Conservation (phyloP, 495 filamentous ascomycete genomes). For the Xylaria intraflava region DNA sequence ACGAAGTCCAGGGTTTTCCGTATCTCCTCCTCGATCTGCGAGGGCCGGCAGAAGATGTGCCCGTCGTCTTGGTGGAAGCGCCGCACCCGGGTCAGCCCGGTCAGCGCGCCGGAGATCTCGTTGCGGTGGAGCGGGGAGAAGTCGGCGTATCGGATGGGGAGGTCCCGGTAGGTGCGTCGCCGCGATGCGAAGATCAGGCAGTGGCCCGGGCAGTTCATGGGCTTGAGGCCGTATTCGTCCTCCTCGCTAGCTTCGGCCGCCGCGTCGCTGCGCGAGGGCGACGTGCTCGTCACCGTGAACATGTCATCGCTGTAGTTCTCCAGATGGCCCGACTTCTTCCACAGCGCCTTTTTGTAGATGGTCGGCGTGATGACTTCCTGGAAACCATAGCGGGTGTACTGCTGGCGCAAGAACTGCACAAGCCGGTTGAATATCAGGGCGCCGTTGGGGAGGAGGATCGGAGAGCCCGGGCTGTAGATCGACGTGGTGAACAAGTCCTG, state of each 20-base stretch:
- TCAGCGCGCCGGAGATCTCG: conserved; percentile 78
- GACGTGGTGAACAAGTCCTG: conserved; percentile 78
- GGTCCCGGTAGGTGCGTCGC: conserved; percentile 67
- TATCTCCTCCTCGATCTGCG: conserved; percentile 79
- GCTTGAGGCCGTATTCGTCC: conserved; percentile 84
- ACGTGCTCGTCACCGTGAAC: conserved; percentile 71
- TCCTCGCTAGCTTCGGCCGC: conserved; percentile 44
- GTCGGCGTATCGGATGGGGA: conserved; percentile 87
- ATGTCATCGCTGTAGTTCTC: conserved; percentile 93
- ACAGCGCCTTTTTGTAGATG: conserved; percentile 87
- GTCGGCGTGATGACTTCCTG: conserved; percentile 88
- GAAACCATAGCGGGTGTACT: conserved; percentile 84
- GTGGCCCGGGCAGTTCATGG: conserved; percentile 96
- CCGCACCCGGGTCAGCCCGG: conserved; percentile 78
- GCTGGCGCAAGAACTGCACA: conserved; percentile 73
- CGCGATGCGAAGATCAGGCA: conserved; percentile 76
- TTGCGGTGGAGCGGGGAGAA: conserved; percentile 90
- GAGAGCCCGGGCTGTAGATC: conserved; percentile 76
- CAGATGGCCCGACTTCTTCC: conserved; percentile 86
- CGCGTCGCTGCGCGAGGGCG: conserved; percentile 31
- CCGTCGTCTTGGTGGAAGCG: conserved; percentile 97
- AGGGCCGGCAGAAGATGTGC: conserved; percentile 86
- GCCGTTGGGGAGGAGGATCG: conserved; percentile 81
- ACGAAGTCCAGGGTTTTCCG: conserved; percentile 73
- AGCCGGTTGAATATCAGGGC: conserved; percentile 84